A percentile compares a stretch with the other conserved stretches of the same genome.
phyloP scores from a whole-genome alignment of 2,329 filamentous ascomycete species.

The Sporothrix mexicana region DNA sequence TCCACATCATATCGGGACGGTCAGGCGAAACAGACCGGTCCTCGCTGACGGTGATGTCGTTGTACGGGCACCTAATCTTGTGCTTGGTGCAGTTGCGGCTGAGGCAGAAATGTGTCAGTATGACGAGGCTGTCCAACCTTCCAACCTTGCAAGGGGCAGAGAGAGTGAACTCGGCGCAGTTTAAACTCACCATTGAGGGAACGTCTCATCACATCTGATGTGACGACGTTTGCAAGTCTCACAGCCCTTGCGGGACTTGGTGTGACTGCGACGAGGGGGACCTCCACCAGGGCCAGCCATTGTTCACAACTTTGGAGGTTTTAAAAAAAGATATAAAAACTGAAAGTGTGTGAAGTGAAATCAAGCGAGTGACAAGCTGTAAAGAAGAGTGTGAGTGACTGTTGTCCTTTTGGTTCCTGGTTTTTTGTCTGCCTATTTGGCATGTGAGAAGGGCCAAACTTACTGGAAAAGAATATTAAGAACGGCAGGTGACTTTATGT shows the following conservation, averaged over 20 bases:
- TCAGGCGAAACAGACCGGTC: conserved; percentile 65
- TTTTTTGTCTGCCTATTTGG: not conserved
- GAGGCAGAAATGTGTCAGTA: not conserved
- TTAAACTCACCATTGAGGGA: conserved; percentile 84
- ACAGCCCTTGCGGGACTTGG: conserved; percentile 98
- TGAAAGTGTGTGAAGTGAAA: conserved; percentile 39
- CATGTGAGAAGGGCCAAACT: conserved; percentile 6
- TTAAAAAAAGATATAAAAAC: conserved; percentile 48
- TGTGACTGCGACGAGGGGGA: conserved; percentile 89
- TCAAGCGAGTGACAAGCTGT: conserved; percentile 36
- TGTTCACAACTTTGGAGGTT: conserved; percentile 44
- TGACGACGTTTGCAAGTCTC: conserved; percentile 97
- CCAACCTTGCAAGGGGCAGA: not conserved
- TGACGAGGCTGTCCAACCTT: not conserved
- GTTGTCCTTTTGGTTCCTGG: not conserved
- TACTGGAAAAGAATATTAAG: conserved; percentile 22
- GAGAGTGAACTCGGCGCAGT: not conserved
- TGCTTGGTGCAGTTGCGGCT: conserved; percentile 99
- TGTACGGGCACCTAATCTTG: conserved; percentile 97
- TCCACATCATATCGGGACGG: conserved; percentile 79
- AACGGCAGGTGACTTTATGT: conserved; percentile 10
- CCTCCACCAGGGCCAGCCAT: conserved; percentile 97
- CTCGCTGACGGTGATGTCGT: conserved; percentile 77
- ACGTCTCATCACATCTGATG: conserved; percentile 96
- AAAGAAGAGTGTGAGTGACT: not conserved